Base-by-base conservation (phyloP, 2,329 filamentous ascomycete species). In the Alternaria sp. region DNA sequence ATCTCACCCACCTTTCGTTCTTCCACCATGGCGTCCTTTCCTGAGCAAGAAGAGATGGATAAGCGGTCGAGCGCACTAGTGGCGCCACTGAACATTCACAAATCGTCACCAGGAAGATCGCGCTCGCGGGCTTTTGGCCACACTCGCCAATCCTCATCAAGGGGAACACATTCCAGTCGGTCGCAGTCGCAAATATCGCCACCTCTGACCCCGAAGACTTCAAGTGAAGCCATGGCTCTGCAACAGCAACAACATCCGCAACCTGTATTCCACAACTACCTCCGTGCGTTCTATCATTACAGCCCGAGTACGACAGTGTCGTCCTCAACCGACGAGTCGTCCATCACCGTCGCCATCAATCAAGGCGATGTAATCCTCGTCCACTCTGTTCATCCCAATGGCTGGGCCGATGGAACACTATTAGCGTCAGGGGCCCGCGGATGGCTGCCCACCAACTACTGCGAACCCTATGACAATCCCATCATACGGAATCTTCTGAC, bases 371-470 rank as follows among this genome's bases (percentile, higher is more conserved):
- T 99, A 53, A 91, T 99, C 58, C 83, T 99, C 61, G 92, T 99
- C 21, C 96, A 99, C 80, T 97, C 96, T 5, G 92, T 98, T 70
- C 96, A 99, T 80, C 96, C 93, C 64, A 99, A 98, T 82, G 96
- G 96, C 71, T 99, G 96, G 96, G 96, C 96, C 30, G 96, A 99
- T 79, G 96, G 96, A 55, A 99, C 96, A 1, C 84, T 97, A 44
- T 83, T 99, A 65, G 87, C 91, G 23, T 93, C 94, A 3, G 95
- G 95, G 25, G 91, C 92, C 55, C 88, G 96, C 71, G 96, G 96
- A 66, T 99, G 96, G 96, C 84, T 99, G 64, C 96, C 96, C 3
- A 99, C 96, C 9, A 99, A 99, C 80, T 99, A 98, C 79, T 99
- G 96, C 83, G 94, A 97, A 78, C 87, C 93, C 10, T 99, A 97